Percentiles rank a stretch among this genome's conserved stretches.
Evolutionary conservation across 2,329 filamentous ascomycete species (phyloP).

Genomic region (Paecilomyces dactylethromorphus): DNA sequence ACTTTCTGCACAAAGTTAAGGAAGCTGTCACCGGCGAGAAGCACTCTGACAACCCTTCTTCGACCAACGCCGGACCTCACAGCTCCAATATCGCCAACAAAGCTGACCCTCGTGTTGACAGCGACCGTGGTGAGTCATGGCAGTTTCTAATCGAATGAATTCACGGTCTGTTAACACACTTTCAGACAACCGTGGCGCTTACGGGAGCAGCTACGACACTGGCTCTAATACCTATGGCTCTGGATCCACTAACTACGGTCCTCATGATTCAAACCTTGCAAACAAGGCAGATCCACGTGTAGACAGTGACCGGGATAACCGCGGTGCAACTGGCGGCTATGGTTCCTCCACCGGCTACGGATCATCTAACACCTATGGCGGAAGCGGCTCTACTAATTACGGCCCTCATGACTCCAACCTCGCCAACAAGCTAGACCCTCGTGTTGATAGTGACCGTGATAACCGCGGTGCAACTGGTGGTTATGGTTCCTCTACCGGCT

Average conservation of each 20-base stretch:
- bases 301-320: conserved; percentile 18
- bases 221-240: conserved; percentile 1
- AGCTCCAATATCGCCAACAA: conserved; percentile 33
- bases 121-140: conserved; percentile 12
- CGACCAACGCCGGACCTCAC: conserved; percentile 25
- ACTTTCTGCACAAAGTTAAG: conserved; percentile 43
- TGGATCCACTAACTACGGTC: conserved; percentile 16
- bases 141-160: not conserved
- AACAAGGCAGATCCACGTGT: conserved; percentile 31
- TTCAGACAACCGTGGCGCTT: not conserved
- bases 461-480: not conserved
- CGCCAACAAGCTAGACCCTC: conserved; percentile 32
- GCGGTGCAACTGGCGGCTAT: not conserved
- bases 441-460: conserved; percentile 20
- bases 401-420: conserved; percentile 32
- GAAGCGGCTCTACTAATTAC: conserved; percentile 7
- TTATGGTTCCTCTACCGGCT: not conserved
- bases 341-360: conserved; percentile 13
- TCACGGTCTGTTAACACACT: not conserved
- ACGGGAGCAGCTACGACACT: not conserved
- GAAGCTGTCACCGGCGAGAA: conserved; percentile 32
- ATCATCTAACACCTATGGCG: conserved; percentile 9
- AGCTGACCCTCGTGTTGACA: conserved; percentile 30
- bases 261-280: conserved; percentile 29
- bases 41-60: conserved; percentile 10